Percentiles rank a stretch among this genome's conserved stretches.
phyloP scores from a whole-genome alignment of 2,329 filamentous ascomycete species.

The Pochonia chlamydosporia region DNA sequence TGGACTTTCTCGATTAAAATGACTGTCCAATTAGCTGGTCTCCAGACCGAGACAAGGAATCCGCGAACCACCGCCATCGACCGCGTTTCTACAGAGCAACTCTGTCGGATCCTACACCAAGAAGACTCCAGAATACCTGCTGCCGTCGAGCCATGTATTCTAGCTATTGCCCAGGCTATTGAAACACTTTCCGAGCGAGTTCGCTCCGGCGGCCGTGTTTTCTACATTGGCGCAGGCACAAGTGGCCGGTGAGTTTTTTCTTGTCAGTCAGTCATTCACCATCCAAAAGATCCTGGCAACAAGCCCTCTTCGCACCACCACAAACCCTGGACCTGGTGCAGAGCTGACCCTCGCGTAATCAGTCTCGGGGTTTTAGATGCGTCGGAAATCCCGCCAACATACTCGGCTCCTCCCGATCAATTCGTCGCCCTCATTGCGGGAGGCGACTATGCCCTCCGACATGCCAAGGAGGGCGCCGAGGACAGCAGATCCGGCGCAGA shows the following conservation, averaged over 20 bases:
- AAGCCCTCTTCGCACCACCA: too few species aligned
- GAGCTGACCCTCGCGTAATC: too few species aligned
- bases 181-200: conserved; percentile 11
- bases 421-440: conserved; percentile 36
- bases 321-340: too few species aligned
- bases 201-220: conserved; percentile 11
- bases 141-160: conserved; percentile 13
- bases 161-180: conserved; percentile 11
- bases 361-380: conserved; percentile 35
- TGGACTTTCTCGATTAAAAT: too few species aligned
- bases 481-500: conserved; percentile 26
- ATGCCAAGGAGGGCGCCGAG: conserved; percentile 35
- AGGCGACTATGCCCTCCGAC: conserved; percentile 32
- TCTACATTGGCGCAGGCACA: conserved; percentile 33
- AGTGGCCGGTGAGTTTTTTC: conserved; percentile 31
- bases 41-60: conserved; percentile 15
- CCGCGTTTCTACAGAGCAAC: conserved; percentile 10
- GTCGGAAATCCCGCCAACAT: conserved; percentile 36
- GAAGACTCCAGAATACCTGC: conserved; percentile 12
- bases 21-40: conserved; percentile 8
- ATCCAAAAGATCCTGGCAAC: too few species aligned
- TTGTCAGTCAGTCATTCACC: neutral
- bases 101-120: conserved; percentile 15
- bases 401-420: conserved; percentile 29
- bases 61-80: conserved; percentile 11